These are phyloP conservation scores for Hemileccinum rubropunctum DNA, from an alignment of 768 basidiomycete species.

Conservation along the genomic window DNA sequence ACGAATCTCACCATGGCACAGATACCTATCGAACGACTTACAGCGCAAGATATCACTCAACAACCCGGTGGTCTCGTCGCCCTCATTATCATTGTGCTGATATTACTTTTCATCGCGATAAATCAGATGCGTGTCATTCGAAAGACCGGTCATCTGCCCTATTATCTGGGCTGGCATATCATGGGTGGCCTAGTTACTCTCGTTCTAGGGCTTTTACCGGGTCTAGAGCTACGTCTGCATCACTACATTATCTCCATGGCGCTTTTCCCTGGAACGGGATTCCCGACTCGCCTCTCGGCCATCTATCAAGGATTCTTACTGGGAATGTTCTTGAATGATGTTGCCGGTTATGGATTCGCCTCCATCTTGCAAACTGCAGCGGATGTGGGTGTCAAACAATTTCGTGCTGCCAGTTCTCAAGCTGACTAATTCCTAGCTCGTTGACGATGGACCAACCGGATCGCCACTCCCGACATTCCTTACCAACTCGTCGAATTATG, in stretches of 20 bases:
- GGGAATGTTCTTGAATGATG: conserved; percentile 79
- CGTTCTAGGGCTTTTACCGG: conserved; percentile 67
- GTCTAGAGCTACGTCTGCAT: conserved; percentile 67
- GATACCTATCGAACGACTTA: conserved; percentile 78
- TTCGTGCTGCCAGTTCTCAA: neutral
- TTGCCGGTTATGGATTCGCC: conserved; percentile 76
- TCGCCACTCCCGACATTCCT: conserved; percentile 67
- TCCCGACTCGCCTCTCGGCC: conserved; percentile 76
- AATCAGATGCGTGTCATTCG: conserved; percentile 84
- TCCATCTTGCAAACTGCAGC: conserved; percentile 74
- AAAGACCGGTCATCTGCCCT: conserved; percentile 79
- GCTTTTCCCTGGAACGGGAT: conserved; percentile 74
- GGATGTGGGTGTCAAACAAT: conserved; percentile 45
- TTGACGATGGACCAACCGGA: conserved; percentile 67
- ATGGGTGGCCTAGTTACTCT: conserved; percentile 62
- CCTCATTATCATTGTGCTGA: conserved; percentile 63
- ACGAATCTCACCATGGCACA: conserved; percentile 68
- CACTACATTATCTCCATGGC: conserved; percentile 80
- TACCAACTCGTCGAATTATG: conserved; percentile 72
- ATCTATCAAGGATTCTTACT: conserved; percentile 80
- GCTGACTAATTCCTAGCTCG: conserved; percentile 47
- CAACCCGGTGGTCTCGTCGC: conserved; percentile 66
- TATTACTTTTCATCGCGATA: conserved; percentile 55
- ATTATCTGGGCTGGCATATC: conserved; percentile 74
- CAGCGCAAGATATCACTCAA: conserved; percentile 60